phyloP scores from a whole-genome alignment of 768 basidiomycete species.

The Zangia roseola region DNA sequence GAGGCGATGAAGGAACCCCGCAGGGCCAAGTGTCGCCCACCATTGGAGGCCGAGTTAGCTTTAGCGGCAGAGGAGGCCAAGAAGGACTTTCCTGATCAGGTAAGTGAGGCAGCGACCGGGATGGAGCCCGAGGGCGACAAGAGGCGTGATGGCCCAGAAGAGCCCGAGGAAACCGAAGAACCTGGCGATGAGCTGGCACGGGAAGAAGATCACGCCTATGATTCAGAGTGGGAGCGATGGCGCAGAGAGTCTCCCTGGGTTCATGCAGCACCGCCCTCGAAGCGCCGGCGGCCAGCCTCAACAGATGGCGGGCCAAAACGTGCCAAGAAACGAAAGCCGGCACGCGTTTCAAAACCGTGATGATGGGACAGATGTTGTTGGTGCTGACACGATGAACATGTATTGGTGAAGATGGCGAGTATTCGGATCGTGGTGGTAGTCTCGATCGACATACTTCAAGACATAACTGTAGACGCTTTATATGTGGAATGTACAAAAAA shows the following conservation, averaged over 20 bases:
- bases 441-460: neutral
- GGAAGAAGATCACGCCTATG: constrained; percentile 3
- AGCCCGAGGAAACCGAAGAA: constrained; percentile 10
- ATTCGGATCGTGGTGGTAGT: neutral
- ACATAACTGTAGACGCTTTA: neutral
- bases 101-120: neutral
- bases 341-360: constrained; percentile 13
- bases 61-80: constrained; percentile 14
- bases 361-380: neutral
- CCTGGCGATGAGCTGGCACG: constrained; percentile 8
- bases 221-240: constrained; percentile 3
- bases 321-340: constrained; percentile 13
- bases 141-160: constrained; percentile 7
- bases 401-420: neutral
- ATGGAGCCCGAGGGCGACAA: neutral
- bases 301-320: constrained; percentile 11
- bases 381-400: neutral
- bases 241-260: too few relatives aligned
- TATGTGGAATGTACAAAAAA: neutral
- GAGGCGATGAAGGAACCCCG: constrained; percentile 24
- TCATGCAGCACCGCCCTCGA: neutral
- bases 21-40: constrained; percentile 19
- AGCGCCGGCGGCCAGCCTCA: constrained; percentile 16
- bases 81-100: neutral
- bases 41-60: constrained; percentile 20